Percentiles rank a stretch among this genome's conserved stretches.
These are phyloP conservation scores for Termitomyces sp. DNA, from an alignment of 768 basidiomycete genomes.

Conservation along the genomic window DNA sequence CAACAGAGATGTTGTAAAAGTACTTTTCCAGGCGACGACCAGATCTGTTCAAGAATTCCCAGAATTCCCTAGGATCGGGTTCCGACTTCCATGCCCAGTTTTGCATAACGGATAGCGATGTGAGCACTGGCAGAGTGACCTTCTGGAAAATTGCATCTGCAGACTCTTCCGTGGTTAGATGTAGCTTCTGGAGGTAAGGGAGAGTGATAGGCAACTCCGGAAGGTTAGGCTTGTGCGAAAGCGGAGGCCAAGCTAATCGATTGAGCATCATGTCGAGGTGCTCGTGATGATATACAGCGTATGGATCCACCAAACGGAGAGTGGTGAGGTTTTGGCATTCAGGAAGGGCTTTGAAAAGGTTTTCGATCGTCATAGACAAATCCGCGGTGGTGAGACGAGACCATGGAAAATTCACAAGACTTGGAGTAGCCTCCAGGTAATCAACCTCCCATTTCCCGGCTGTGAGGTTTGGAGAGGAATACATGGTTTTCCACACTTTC, in stretches of 20 bases:
- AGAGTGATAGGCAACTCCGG: neutral
- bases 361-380: no score
- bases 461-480: no score
- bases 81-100: neutral
- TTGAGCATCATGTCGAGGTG: neutral
- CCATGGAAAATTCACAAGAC: no score
- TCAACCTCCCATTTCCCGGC: no score
- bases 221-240: neutral
- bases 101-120: neutral
- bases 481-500: no score
- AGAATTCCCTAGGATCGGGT: neutral
- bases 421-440: no score
- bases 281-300: neutral
- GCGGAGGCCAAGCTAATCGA: no score
- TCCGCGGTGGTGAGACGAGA: no score
- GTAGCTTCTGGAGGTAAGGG: constrained; percentile 1
- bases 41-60: constrained; percentile 3
- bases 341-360: neutral
- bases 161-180: neutral
- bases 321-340: constrained; percentile 4
- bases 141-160: constrained; percentile 1
- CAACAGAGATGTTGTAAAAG: neutral
- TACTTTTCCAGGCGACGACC: constrained; percentile 1
- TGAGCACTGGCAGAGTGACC: constrained; percentile 1
- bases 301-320: constrained; percentile 1